Conservation (phyloP, 768 basidiomycete genomes). For the Sarcomyxa edulis region DNA sequence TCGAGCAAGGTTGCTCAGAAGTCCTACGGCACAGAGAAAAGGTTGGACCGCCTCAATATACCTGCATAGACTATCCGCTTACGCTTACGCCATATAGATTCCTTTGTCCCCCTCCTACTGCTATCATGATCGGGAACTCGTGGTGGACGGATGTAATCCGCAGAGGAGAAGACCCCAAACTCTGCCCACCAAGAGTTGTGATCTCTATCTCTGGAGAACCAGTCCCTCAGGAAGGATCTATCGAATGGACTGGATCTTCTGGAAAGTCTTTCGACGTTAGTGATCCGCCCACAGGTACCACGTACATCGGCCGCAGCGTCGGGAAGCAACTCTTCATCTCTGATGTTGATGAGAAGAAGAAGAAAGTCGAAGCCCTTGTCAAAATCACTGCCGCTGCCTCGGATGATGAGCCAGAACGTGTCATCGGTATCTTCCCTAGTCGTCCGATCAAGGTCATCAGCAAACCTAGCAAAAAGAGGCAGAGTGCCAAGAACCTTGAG, state of each 20-base stretch:
- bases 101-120: constrained; percentile 90
- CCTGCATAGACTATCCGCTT: constrained; percentile 5
- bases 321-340: constrained; percentile 95
- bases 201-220: constrained; percentile 92
- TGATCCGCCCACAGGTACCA: constrained; percentile 75
- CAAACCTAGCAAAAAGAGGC: constrained; percentile 96
- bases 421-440: constrained; percentile 87
- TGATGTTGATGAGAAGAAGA: constrained; percentile 92
- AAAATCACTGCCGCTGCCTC: constrained; percentile 78
- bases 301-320: constrained; percentile 89
- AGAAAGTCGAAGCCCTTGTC: constrained; percentile 90
- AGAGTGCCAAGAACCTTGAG: constrained; percentile 90
- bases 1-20: constrained; percentile 98
- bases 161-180: constrained; percentile 68
- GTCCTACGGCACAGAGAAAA: constrained; percentile 93
- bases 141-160: constrained; percentile 89
- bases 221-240: constrained; percentile 75
- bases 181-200: constrained; percentile 75
- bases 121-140: constrained; percentile 88
- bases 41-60: constrained; percentile 37
- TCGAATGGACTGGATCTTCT: constrained; percentile 83
- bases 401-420: constrained; percentile 75
- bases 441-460: constrained; percentile 98
- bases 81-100: constrained; percentile 43
- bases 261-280: constrained; percentile 82